Percentiles rank a stretch among this genome's conserved stretches.
Conservation (phyloP, 225 moss, liverwort and hornwort genomes). For the Ulota crispa region DNA sequence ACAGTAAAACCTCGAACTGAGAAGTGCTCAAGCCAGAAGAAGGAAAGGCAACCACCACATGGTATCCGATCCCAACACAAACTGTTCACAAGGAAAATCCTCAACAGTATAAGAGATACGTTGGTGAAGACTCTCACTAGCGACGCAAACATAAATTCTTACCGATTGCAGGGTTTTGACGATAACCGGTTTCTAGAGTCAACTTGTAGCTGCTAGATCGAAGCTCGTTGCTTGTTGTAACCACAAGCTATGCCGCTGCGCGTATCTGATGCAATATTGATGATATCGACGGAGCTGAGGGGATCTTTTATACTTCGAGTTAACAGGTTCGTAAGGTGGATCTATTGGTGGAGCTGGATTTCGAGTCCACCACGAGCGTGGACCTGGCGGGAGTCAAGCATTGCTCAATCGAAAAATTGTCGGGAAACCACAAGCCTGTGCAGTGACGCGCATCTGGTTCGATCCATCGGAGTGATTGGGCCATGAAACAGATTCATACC, state of each 20-base stretch:
- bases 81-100: too few species aligned
- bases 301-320: background rate
- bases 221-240: background rate
- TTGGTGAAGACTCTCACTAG: background rate
- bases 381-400: background rate
- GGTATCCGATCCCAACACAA: background rate
- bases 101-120: background rate
- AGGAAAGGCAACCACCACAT: background rate
- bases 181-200: background rate
- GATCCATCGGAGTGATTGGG: background rate
- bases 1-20: background rate
- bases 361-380: conserved; percentile 7
- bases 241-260: too few species aligned
- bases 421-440: background rate
- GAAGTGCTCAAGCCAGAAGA: background rate
- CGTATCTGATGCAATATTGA: too few species aligned
- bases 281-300: background rate
- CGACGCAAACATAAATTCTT: background rate
- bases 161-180: background rate
- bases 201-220: background rate
- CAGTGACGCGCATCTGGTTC: background rate
- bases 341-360: background rate
- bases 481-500: background rate
- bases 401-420: background rate
- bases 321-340: background rate